Conservation (phyloP, 2,329 filamentous ascomycete genomes). For the Malbranchea cinnamomea region DNA sequence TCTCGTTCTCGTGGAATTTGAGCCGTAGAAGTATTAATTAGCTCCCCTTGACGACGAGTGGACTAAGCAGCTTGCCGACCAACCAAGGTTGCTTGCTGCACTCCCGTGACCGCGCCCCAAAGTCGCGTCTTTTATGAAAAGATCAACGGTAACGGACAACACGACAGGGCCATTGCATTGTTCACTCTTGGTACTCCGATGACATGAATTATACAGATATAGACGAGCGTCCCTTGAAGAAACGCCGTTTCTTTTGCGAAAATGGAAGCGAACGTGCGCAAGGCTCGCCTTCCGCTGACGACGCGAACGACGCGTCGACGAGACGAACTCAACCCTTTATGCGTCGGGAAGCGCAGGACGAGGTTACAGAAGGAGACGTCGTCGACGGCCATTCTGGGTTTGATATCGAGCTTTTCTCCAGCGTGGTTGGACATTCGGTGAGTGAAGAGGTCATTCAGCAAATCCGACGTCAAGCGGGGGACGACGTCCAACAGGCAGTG, state of each 20-base stretch:
- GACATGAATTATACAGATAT: constrained; percentile 26
- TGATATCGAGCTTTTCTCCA: constrained; percentile 39
- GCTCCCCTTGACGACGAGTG: too few relatives aligned
- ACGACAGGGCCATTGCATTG: too few relatives aligned
- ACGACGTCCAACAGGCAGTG: constrained; percentile 44
- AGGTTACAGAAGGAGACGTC: constrained; percentile 5
- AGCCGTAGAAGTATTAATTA: too few relatives aligned
- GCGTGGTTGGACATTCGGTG: constrained; percentile 42
- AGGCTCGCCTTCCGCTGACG: constrained; percentile 3
- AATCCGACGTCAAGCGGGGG: constrained; percentile 35
- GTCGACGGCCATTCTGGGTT: constrained; percentile 24
- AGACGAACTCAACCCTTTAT: constrained; percentile 9
- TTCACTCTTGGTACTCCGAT: too few relatives aligned
- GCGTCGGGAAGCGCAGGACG: constrained; percentile 3
- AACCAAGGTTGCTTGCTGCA: too few relatives aligned
- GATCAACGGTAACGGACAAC: too few relatives aligned
- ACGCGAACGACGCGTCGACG: constrained; percentile 6
- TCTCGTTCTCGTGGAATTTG: too few relatives aligned
- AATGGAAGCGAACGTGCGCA: constrained; percentile 17
- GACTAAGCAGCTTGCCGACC: too few relatives aligned
- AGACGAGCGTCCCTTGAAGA: constrained; percentile 43
- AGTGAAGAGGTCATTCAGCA: constrained; percentile 29
- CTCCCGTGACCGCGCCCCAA: too few relatives aligned
- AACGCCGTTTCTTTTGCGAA: constrained; percentile 48
- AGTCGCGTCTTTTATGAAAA: too few relatives aligned